A percentile compares a stretch with the other conserved stretches of the same genome.
Evolutionary conservation across 352 stramenopile genomes (phyloP).

Genomic region (Peronospora farinosa): DNA sequence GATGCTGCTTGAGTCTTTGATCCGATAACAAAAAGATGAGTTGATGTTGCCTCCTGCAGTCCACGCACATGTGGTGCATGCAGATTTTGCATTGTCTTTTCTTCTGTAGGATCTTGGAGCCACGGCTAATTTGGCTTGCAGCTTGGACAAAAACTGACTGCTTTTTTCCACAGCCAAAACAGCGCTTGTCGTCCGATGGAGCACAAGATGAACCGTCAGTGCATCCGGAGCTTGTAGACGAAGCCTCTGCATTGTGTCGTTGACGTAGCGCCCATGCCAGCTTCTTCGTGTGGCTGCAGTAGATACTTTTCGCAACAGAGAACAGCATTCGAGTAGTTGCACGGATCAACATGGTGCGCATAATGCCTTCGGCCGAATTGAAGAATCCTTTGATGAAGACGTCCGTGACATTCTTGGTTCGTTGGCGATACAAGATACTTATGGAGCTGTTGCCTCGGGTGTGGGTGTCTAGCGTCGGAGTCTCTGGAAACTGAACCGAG

Average conservation of each 20-base stretch:
- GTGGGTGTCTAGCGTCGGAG: conserved; percentile 27
- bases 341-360: conserved; percentile 31
- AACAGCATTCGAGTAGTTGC: conserved; percentile 33
- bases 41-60: conserved; percentile 42
- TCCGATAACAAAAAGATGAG: conserved; percentile 28
- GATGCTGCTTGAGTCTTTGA: conserved; percentile 22
- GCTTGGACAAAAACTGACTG: conserved; percentile 23
- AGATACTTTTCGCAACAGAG: conserved; percentile 29
- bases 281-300: conserved; percentile 63
- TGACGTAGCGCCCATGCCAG: conserved; percentile 43
- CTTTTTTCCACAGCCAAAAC: conserved; percentile 25
- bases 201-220: conserved; percentile 5
- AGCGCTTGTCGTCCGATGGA: conserved; percentile 14
- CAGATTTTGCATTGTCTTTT: conserved; percentile 38
- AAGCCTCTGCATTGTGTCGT: conserved; percentile 11
- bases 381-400: conserved; percentile 49
- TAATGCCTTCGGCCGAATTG: conserved; percentile 30
- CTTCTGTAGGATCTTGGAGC: conserved; percentile 21
- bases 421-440: conserved; percentile 52
- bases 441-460: conserved; percentile 51
- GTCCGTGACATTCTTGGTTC: conserved; percentile 39
- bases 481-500: conserved; percentile 41
- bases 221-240: conserved; percentile 14
- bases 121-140: conserved; percentile 14
- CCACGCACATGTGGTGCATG: conserved; percentile 35